phyloP scores from a whole-genome alignment of 169 alveolate species.

The Toxoplasma gondii region DNA sequence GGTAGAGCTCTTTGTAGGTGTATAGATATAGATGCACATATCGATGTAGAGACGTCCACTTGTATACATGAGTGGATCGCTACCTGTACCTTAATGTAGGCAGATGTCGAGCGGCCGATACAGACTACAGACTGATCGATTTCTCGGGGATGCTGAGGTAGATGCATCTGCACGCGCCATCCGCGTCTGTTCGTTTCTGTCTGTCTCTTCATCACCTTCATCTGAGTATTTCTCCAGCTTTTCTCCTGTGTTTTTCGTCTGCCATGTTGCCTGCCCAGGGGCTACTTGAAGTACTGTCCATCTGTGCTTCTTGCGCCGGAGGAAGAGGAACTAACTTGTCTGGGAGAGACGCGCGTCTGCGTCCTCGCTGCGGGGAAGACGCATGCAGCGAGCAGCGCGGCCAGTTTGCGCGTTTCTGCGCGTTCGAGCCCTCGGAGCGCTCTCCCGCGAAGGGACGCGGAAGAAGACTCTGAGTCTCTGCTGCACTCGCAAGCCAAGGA shows the following conservation, averaged over 20 bases:
- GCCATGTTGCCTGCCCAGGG: too few relatives aligned
- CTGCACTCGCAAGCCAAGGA: too few relatives aligned
- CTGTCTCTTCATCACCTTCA: neutral
- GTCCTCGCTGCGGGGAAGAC: neutral
- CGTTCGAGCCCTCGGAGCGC: neutral
- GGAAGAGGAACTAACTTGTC: neutral
- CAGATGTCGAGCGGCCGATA: too few relatives aligned
- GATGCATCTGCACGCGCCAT: neutral
- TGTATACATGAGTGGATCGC: too few relatives aligned
- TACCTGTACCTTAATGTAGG: too few relatives aligned
- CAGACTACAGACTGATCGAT: too few relatives aligned
- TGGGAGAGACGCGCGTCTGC: neutral
- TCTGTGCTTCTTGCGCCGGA: neutral
- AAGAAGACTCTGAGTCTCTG: neutral
- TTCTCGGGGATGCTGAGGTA: too few relatives aligned
- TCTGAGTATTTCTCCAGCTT: neutral
- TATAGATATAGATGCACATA: too few relatives aligned
- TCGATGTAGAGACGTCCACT: too few relatives aligned
- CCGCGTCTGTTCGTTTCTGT: neutral
- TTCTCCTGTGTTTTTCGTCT: too few relatives aligned
- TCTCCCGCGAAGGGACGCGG: neutral
- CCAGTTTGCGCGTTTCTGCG: neutral
- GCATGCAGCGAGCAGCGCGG: neutral
- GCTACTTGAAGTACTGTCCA: slow-evolving; percentile 27
- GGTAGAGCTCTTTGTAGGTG: neutral